A percentile compares a stretch with the other conserved stretches of the same genome.
Evolutionary conservation across 108 stramenopile species (phyloP).

Genomic region (Epipyxis sp.): DNA sequence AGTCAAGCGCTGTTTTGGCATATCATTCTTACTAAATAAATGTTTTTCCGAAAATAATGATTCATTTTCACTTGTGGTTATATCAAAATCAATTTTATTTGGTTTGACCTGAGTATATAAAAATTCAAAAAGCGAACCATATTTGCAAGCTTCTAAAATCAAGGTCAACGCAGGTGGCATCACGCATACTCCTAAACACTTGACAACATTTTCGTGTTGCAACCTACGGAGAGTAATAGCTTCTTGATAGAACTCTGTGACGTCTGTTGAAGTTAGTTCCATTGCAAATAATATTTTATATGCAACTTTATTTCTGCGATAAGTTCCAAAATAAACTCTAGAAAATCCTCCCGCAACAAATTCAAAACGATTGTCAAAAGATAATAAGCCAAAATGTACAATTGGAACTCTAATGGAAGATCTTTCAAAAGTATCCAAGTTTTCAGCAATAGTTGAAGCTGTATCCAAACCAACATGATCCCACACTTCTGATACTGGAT

Average conservation of each 20-base stretch:
- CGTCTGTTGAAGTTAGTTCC: slow-evolving; percentile 37
- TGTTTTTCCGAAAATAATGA: no score
- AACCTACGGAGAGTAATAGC: slow-evolving; percentile 22
- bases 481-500: slow-evolving; percentile 28
- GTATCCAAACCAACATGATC: slow-evolving; percentile 25
- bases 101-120: no score
- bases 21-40: no score
- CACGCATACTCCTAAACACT: slow-evolving; percentile 34
- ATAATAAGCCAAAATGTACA: slow-evolving; percentile 8
- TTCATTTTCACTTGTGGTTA: no score
- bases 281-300: slow-evolving; percentile 42
- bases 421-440: not conserved
- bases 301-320: slow-evolving; percentile 24
- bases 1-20: no score
- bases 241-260: slow-evolving; percentile 33
- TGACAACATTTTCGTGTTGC: slow-evolving; percentile 36
- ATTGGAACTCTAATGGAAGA: not conserved
- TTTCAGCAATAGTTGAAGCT: slow-evolving; percentile 4
- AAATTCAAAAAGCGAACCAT: slow-evolving; percentile 44
- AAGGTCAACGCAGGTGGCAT: slow-evolving; percentile 45
- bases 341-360: slow-evolving; percentile 34
- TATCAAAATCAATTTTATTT: no score
- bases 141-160: slow-evolving; percentile 35
- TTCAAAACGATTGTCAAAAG: not conserved
- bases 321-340: slow-evolving; percentile 22